A percentile compares a stretch with the other conserved stretches of the same genome.
Evolutionary conservation across 2,329 filamentous ascomycete genomes (phyloP).

Genomic region (Botrytis pseudocinerea): DNA sequence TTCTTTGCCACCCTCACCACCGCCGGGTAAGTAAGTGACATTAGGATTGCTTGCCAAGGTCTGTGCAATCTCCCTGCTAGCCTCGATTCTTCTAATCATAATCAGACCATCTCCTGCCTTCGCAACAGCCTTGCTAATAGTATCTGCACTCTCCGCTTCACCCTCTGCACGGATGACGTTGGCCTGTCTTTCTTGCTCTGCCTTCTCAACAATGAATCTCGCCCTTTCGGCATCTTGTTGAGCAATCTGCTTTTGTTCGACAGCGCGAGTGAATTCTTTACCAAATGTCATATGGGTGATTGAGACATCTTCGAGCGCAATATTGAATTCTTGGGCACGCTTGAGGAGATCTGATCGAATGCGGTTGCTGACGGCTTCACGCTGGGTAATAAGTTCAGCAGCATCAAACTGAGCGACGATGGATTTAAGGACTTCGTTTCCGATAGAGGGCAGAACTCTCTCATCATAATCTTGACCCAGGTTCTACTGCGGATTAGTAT

Average conservation of each 20-base stretch:
- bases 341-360: slow-evolving; percentile 91
- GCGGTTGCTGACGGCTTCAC: slow-evolving; percentile 92
- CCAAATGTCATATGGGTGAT: slow-evolving; percentile 99
- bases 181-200: slow-evolving; percentile 97
- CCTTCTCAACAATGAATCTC: slow-evolving; percentile 96
- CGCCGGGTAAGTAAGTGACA: slow-evolving; percentile 88
- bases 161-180: slow-evolving; percentile 98
- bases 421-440: slow-evolving; percentile 98
- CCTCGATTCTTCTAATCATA: slow-evolving; percentile 96
- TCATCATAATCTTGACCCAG: slow-evolving; percentile 99
- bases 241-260: slow-evolving; percentile 99
- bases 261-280: slow-evolving; percentile 96
- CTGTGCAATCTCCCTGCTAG: slow-evolving; percentile 90
- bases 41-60: slow-evolving; percentile 90
- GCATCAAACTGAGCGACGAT: slow-evolving; percentile 99
- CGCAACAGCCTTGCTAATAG: slow-evolving; percentile 88
- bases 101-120: slow-evolving; percentile 93
- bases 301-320: slow-evolving; percentile 95
- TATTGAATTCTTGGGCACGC: slow-evolving; percentile 97
- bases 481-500: slow-evolving; percentile 57
- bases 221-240: slow-evolving; percentile 98
- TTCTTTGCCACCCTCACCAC: slow-evolving; percentile 59
- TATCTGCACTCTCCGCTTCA: slow-evolving; percentile 94
- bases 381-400: slow-evolving; percentile 96
- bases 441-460: slow-evolving; percentile 95